phyloP scores from a whole-genome alignment of 2,329 filamentous ascomycete genomes.

The Fusarium torulosum region DNA sequence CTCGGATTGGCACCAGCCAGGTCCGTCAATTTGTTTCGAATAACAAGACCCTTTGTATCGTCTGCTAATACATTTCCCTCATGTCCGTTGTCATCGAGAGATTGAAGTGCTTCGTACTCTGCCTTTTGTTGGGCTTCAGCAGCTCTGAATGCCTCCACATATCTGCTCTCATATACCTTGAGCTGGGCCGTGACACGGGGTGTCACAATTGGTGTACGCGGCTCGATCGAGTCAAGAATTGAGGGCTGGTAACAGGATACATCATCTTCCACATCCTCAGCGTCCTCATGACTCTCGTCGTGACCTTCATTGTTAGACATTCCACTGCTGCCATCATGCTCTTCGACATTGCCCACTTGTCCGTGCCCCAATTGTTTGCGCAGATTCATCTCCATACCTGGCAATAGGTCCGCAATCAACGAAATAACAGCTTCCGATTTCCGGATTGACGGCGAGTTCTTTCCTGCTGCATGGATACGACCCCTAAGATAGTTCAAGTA shows the following conservation, averaged over 20 bases:
- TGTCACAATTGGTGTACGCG: neutral
- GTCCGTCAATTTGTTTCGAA: neutral
- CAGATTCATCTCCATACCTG: neutral
- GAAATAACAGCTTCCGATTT: conserved; percentile 11
- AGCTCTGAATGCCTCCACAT: rapidly evolving
- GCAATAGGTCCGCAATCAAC: neutral
- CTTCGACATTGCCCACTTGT: neutral
- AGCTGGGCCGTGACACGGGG: neutral
- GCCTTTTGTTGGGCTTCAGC: rapidly evolving
- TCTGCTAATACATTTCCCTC: neutral
- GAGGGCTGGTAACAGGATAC: neutral
- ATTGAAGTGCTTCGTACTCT: neutral
- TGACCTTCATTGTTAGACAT: neutral
- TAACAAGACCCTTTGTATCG: neutral
- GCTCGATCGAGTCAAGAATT: rapidly evolving
- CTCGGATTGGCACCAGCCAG: neutral
- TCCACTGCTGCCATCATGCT: neutral
- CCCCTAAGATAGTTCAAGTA: neutral
- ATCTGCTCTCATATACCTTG: neutral
- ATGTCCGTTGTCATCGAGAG: rapidly evolving
- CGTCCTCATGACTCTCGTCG: neutral
- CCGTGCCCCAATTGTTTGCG: neutral
- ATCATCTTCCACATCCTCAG: neutral
- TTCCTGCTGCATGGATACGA: neutral
- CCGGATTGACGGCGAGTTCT: rapidly evolving